These are phyloP conservation scores for Coprinellus aureogranulatus DNA, from an alignment of 768 basidiomycete genomes.

Conservation along the genomic window DNA sequence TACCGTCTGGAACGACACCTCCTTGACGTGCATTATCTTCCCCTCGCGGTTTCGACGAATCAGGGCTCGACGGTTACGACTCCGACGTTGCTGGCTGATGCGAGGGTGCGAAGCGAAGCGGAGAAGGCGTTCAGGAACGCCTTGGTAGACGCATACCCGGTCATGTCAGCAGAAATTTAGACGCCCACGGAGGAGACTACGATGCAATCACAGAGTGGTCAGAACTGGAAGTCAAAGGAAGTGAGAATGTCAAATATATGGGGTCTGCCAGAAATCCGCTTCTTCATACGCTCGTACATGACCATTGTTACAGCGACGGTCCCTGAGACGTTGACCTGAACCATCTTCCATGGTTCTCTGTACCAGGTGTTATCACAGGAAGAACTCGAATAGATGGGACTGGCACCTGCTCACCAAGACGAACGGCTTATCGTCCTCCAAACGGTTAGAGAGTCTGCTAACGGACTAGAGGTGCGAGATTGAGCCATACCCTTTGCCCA, in stretches of 20 bases:
- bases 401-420: constrained; percentile 18
- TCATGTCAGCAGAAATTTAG: constrained; percentile 30
- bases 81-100: constrained; percentile 21
- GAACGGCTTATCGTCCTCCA: constrained; percentile 17
- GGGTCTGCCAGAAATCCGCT: constrained; percentile 28
- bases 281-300: constrained; percentile 30
- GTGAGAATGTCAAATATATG: constrained; percentile 7
- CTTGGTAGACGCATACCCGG: constrained; percentile 29
- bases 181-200: constrained; percentile 27
- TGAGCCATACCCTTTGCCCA: constrained; percentile 27
- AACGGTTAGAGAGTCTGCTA: constrained; percentile 23
- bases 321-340: constrained; percentile 27
- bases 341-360: constrained; percentile 28
- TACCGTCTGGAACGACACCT: constrained; percentile 17
- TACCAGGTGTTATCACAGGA: neutral
- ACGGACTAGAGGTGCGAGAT: constrained; percentile 32
- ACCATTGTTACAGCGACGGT: constrained; percentile 23
- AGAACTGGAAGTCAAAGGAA: neutral
- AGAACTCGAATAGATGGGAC: too few relatives aligned
- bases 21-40: constrained; percentile 22
- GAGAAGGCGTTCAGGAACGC: constrained; percentile 31
- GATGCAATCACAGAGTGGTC: constrained; percentile 22
- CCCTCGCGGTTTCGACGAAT: constrained; percentile 26
- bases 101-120: constrained; percentile 26
- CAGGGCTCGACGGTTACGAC: constrained; percentile 27